Percentiles rank a stretch among this genome's conserved stretches.
Conservation (phyloP, 805 yeast genomes). For the Diddensiella caesifluorescens region DNA sequence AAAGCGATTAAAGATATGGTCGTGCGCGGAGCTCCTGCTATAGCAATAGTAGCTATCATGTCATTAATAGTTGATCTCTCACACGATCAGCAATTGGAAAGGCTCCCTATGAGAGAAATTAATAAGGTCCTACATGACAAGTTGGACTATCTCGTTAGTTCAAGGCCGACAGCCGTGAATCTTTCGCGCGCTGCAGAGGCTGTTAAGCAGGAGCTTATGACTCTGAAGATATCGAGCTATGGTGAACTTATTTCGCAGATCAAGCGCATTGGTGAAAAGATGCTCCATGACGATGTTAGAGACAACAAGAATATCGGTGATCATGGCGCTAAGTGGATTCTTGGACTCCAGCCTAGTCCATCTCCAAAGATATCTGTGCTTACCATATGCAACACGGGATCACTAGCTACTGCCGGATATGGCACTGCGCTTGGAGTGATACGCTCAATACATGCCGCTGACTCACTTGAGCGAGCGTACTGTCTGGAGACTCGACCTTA, state of each 20-base stretch:
- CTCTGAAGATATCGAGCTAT: conserved; percentile 11
- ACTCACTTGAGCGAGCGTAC: conserved; percentile 63
- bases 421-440: conserved; percentile 96
- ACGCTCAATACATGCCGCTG: conserved; percentile 53
- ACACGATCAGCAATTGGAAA: conserved; percentile 18
- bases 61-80: conserved; percentile 70
- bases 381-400: conserved; percentile 95
- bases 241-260: conserved; percentile 34
- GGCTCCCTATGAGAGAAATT: conserved; percentile 15
- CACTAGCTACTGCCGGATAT: conserved; percentile 94
- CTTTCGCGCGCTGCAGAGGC: conserved; percentile 66
- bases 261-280: conserved; percentile 36
- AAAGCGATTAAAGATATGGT: conserved; percentile 85
- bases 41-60: conserved; percentile 89
- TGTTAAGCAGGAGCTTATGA: conserved; percentile 36
- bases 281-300: conserved; percentile 71
- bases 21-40: conserved; percentile 98
- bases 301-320: conserved; percentile 76
- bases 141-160: conserved; percentile 60
- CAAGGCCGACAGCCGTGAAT: conserved; percentile 96
- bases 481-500: conserved; percentile 95
- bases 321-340: conserved; percentile 70
- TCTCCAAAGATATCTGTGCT: conserved; percentile 69
- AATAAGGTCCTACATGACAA: conserved; percentile 37
- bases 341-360: conserved; percentile 39